These are phyloP conservation scores for Rhizopogon roseolus DNA, from an alignment of 768 basidiomycete genomes.

Conservation along the genomic window DNA sequence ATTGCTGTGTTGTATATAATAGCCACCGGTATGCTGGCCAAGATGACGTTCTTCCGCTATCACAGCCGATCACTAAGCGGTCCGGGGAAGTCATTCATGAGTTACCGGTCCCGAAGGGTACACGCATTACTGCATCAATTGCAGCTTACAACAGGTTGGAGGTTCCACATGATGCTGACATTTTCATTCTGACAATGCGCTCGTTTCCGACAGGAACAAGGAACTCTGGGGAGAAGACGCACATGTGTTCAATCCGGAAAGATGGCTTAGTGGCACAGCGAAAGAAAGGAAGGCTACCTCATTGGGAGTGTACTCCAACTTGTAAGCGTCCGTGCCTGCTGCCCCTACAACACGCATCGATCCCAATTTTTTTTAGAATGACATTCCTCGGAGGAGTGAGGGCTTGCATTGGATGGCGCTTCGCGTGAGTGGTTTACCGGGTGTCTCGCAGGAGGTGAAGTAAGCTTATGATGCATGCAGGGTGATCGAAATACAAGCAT, in stretches of 20 bases:
- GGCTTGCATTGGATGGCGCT: constrained; percentile 26
- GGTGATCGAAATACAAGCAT: constrained; percentile 50
- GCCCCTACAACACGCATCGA: background rate
- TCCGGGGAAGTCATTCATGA: constrained; percentile 39
- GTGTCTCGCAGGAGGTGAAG: background rate
- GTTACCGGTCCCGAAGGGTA: constrained; percentile 45
- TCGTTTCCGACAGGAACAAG: constrained; percentile 10
- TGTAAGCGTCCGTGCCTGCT: constrained; percentile 10
- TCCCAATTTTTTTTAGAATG: constrained; percentile 13
- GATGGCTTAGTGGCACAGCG: constrained; percentile 15
- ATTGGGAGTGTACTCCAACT: constrained; percentile 21
- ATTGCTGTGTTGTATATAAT: constrained; percentile 45
- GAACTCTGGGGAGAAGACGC: constrained; percentile 27
- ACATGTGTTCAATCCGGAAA: constrained; percentile 24
- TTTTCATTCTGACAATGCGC: background rate
- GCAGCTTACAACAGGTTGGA: constrained; percentile 51
- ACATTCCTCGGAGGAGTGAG: constrained; percentile 20
- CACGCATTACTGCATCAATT: constrained; percentile 47
- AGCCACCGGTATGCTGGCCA: constrained; percentile 43
- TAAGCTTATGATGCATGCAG: constrained; percentile 10
- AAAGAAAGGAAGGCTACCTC: constrained; percentile 11
- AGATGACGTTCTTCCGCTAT: constrained; percentile 58
- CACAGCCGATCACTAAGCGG: constrained; percentile 41
- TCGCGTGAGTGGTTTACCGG: constrained; percentile 15
- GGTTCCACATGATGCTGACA: background rate